Evolutionary conservation across 1,139 yeast genomes (phyloP), one percentile per base, ranked within the genome.

Genomic region (Geotrichum fermentans): DNA sequence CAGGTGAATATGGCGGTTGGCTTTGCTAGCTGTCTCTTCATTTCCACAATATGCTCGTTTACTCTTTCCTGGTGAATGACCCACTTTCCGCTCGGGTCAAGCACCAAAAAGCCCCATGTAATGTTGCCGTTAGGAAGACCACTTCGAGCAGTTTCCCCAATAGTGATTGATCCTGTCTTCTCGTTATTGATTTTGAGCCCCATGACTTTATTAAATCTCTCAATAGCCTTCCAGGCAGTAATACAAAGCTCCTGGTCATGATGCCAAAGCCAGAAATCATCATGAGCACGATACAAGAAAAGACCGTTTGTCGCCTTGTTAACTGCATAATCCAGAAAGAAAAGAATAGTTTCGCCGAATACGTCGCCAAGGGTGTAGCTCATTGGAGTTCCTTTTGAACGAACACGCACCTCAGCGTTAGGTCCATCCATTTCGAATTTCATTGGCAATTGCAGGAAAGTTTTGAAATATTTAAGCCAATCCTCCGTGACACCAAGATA

Each of bases 241-340:
- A 57, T 59, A 18, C 55, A 48, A 14, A 32, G 26, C 2, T 32
- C 26, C 16, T 40, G 28, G 33, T 30, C 30, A n/a, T 41, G 38
- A 18, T 55, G 55, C 58, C 58, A 56, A 14, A 55, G 34, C 58
- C 58, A 56, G 35, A 56, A 49, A 36, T 56, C 58, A 33, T 56
- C 58, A 42, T 53, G 55, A 32, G 53, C 33, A 8, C 58, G 49
- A 50, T 53, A 55, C 44, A 56, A 30, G 22, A 48, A 45, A 2
- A 39, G 39, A 2, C 58, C 58, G 4, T 50, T 22, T 4, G 54
- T 40, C 6, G 34, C 24, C 30, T 49, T 45, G 47, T 50, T 52
- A 33, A 54, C 55, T 1, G 53, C 48, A 38, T 32, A 55, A 33
- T 56, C 58, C 28, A 52, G 40, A 21, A 51, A 42, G 29, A 55